Evolutionary conservation across 768 basidiomycete genomes (phyloP), one percentile per base, ranked within the genome.

Genomic region (Hysterangium stoloniferum): DNA sequence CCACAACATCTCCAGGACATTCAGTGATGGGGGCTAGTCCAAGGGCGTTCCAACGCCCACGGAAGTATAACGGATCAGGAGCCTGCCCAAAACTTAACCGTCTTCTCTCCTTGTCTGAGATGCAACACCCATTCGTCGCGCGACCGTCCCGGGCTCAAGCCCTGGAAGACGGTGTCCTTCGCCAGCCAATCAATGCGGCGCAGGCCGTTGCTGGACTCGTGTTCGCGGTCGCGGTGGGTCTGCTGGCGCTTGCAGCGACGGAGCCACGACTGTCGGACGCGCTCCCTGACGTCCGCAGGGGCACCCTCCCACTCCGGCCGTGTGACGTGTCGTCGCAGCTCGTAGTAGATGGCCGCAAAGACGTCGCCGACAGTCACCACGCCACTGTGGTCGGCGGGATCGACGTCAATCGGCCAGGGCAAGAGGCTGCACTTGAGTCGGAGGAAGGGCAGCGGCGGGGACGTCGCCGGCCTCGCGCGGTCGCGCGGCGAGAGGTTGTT

Each of bases 361-460:
- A 55, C 49, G 44, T 55, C 54, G 20, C 54, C 54, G 33, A 55
- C 50, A n/a, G 54, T 55, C 19, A 55, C 54, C 19, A 48, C 19
- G 42, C 25, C 33, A 15, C 37, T 34, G 29, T 32, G 9, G 1
- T 37, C 11, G 24, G 41, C 8, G n/a, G 49, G 49, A 20, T 43
- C 24, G 5, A 55, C 46, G 4, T 38, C 44, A 32, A 51, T 34
- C 12, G 49, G 22, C 54, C 54, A 55, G 7, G 41, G 54, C 13
- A 54, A 24, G 7, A 40, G 34, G 9, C 34, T 41, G 48, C 53
- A 54, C 12, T 19, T 49, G 37, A 54, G 42, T 38, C 33, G 47
- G 22, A 54, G 4, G n/a, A 20, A 33, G 1, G 41, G 7, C 1
- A 31, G 4, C 8, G 53, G 48, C 25, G 53, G 53, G 28, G 41